Evolutionary conservation across 2,329 filamentous ascomycete species (phyloP), one percentile per base, ranked within the genome.

Genomic region (Xylariaceae sp.): DNA sequence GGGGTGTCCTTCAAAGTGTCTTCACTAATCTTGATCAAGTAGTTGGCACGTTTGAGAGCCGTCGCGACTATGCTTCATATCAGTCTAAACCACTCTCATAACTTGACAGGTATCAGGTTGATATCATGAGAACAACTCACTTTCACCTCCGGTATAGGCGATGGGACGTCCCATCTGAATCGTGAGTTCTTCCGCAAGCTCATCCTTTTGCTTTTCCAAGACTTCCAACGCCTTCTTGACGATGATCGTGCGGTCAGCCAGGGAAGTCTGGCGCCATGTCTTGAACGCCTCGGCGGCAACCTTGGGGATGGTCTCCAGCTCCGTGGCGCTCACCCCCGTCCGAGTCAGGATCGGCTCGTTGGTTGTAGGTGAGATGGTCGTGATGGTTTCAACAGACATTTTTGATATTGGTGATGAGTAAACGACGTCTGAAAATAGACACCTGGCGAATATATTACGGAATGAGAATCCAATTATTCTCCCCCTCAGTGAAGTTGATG

Each of bases 131-230:
- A 37, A 3, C 52, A n/a, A 15, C 50, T 60, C 63, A 71, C 69
- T 66, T 77, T 97, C 93, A 66, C 86, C 91, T 51, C 82, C 86
- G 0, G 90, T 89, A 73, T 93, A 97, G 44, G 88, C 83, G 69
- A 97, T 96, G 39, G 93, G 93, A 17, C 93, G 83, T 48, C 93
- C 93, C 92, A 97, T 97, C 78, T 97, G 92, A 72, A 90, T 87
- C 0, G 92, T 97, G 61, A 97, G 78, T 73, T 97, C 92, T 66
- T 85, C 82, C 4, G 88, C 92, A 39, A 97, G 80, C 63, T 86
- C 88, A 85, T 94, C 88, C 73, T 92, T 83, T 72, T 85, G 87
- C 53, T 85, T 82, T 13, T 77, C 75, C 34, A 97, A 79, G 3
- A 90, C 75, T 63, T 87, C 82, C 50, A 97, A 77, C 1, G 92